A percentile compares a stretch with the other conserved stretches of the same genome.
Conservation (phyloP, 2,329 filamentous ascomycete species). For the Penicillium italicum region DNA sequence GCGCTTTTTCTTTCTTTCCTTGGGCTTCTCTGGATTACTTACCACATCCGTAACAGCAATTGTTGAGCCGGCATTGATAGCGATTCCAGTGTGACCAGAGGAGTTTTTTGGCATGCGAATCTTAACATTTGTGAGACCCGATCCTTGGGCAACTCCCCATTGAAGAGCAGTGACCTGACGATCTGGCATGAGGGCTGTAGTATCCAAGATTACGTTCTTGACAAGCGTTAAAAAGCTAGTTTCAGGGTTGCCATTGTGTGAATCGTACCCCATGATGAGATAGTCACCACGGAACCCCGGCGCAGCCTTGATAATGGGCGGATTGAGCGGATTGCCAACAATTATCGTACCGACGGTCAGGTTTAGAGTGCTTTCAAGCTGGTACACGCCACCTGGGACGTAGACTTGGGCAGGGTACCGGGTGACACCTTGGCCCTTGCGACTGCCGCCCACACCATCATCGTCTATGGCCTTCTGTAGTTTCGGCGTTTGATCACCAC, state of each 20-base stretch:
- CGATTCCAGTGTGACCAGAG: slow-evolving; percentile 29
- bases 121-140: slow-evolving; percentile 31
- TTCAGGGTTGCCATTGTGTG: slow-evolving; percentile 22
- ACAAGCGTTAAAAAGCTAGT: slow-evolving; percentile 33
- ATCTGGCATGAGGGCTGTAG: slow-evolving; percentile 19
- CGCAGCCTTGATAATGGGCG: slow-evolving; percentile 28
- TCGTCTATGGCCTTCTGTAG: slow-evolving; percentile 30
- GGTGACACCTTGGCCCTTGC: slow-evolving; percentile 25
- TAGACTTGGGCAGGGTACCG: slow-evolving; percentile 30
- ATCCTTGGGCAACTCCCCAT: slow-evolving; percentile 36
- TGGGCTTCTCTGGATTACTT: not conserved
- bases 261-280: slow-evolving; percentile 30
- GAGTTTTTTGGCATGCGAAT: slow-evolving; percentile 33
- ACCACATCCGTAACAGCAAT: slow-evolving; percentile 30
- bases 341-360: slow-evolving; percentile 32
- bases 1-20: not conserved
- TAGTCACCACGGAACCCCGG: slow-evolving; percentile 26
- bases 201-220: slow-evolving; percentile 35
- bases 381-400: slow-evolving; percentile 28
- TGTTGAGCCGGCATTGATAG: slow-evolving; percentile 24
- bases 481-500: slow-evolving; percentile 23
- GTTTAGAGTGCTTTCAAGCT: slow-evolving; percentile 23
- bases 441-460: slow-evolving; percentile 25
- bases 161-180: slow-evolving; percentile 29
- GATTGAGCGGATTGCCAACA: slow-evolving; percentile 32